Conservation (phyloP, 805 yeast genomes). For the Metschnikowia vanudenii region DNA sequence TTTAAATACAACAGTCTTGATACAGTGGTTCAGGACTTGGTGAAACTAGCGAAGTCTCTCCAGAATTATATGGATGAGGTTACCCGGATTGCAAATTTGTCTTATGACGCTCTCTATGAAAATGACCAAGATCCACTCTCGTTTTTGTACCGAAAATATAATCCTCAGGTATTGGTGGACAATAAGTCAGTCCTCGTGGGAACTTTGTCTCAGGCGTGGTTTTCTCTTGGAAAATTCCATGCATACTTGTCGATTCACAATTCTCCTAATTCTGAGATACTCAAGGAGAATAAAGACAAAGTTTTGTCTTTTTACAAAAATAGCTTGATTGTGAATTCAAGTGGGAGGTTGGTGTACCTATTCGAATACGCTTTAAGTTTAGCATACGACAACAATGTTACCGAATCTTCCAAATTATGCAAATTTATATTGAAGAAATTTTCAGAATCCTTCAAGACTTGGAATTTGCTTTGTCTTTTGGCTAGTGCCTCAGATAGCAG, state of each 20-base stretch:
- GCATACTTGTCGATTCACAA: constrained; percentile 29
- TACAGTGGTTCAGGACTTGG: constrained; percentile 22
- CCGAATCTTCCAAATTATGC: constrained; percentile 44
- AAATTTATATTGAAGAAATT: constrained; percentile 49
- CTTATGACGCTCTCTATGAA: constrained; percentile 26
- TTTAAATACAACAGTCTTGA: constrained; percentile 29
- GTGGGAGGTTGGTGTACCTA: constrained; percentile 30
- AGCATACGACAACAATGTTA: constrained; percentile 43
- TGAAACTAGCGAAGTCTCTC: constrained; percentile 21
- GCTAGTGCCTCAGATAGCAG: constrained; percentile 59
- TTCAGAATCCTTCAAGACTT: constrained; percentile 57
- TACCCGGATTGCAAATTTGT: constrained; percentile 25
- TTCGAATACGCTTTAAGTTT: constrained; percentile 48
- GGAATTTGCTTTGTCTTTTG: constrained; percentile 68
- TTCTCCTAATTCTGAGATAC: constrained; percentile 22
- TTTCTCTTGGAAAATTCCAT: constrained; percentile 32
- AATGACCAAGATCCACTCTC: constrained; percentile 24
- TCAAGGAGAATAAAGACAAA: constrained; percentile 18
- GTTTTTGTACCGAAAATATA: constrained; percentile 36
- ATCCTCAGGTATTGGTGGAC: constrained; percentile 29
- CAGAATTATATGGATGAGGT: constrained; percentile 25
- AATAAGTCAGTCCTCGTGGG: constrained; percentile 29
- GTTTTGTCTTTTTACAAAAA: constrained; percentile 32
- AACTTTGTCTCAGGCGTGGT: constrained; percentile 38
- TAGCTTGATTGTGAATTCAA: constrained; percentile 36